A percentile compares a stretch with the other conserved stretches of the same genome.
Evolutionary conservation across 257 asterid genomes (phyloP).

Genomic region (Asclepias syriaca): DNA sequence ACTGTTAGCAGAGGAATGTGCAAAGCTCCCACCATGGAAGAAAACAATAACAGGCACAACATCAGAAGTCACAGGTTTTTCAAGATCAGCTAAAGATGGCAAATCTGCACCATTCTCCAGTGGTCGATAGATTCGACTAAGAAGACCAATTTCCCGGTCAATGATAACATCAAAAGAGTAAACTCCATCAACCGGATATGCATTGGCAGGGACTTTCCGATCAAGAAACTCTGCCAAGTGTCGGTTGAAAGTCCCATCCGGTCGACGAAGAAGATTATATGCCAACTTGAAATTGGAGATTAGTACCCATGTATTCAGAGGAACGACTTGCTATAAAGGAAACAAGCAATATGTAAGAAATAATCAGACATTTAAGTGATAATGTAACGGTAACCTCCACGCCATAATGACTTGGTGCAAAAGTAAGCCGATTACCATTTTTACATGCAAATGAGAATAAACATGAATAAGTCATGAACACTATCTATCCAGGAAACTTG

Average conservation of each 20-base stretch:
- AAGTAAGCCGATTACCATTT: background rate
- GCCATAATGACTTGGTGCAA: background rate
- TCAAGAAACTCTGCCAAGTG: conserved; percentile 68
- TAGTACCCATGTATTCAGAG: conserved; percentile 80
- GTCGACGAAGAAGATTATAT: conserved; percentile 69
- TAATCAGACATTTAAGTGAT: background rate
- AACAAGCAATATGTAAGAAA: background rate
- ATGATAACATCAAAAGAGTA: conserved; percentile 63
- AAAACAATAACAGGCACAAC: conserved; percentile 65
- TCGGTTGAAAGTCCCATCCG: conserved; percentile 88
- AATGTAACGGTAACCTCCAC: background rate
- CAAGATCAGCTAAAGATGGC: conserved; percentile 45
- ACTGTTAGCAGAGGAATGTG: conserved; percentile 80
- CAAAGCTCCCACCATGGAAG: conserved; percentile 92
- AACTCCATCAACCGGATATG: conserved; percentile 65
- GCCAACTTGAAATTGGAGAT: conserved; percentile 83
- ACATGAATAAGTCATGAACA: background rate
- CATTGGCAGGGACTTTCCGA: conserved; percentile 68
- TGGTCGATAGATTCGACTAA: conserved; percentile 56
- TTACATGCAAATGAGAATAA: background rate
- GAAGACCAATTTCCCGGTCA: conserved; percentile 61
- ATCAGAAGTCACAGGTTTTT: conserved; percentile 50
- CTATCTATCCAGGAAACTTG: background rate
- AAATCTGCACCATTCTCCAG: conserved; percentile 26
- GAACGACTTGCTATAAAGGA: conserved; percentile 62